A percentile compares a stretch with the other conserved stretches of the same genome.
These are phyloP conservation scores for Saccharum hybrid DNA, from an alignment of 202 grass and related monocot genomes.

Conservation along the genomic window DNA sequence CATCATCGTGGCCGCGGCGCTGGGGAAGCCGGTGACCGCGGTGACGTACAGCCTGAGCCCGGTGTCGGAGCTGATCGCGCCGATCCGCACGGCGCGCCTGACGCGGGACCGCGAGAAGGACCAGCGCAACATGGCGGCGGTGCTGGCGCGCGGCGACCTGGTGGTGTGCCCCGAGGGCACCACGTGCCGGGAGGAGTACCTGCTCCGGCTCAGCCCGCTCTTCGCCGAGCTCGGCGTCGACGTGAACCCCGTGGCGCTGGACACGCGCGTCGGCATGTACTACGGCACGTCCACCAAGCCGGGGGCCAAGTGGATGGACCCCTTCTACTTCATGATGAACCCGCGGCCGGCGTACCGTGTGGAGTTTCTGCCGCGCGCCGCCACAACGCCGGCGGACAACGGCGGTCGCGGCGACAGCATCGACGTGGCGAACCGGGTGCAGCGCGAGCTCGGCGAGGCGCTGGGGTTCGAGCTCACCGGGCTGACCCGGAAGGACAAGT, in stretches of 20 bases:
- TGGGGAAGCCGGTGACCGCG: constrained; percentile 49
- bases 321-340: constrained; percentile 71
- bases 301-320: constrained; percentile 69
- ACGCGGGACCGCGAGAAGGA: constrained; percentile 60
- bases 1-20: constrained; percentile 44
- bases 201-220: constrained; percentile 73
- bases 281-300: constrained; percentile 69
- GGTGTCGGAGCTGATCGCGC: constrained; percentile 65
- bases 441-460: constrained; percentile 53
- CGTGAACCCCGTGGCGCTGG: constrained; percentile 62
- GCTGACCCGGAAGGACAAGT: constrained; percentile 72
- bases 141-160: constrained; percentile 52
- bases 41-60: constrained; percentile 76
- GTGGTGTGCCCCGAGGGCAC: constrained; percentile 74
- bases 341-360: constrained; percentile 58
- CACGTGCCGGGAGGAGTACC: constrained; percentile 60
- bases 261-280: constrained; percentile 59
- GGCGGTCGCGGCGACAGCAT: constrained; percentile 35
- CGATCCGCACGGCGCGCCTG: constrained; percentile 58
- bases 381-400: background rate
- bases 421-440: constrained; percentile 63
- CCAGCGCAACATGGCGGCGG: constrained; percentile 54
- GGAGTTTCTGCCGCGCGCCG: constrained; percentile 46
- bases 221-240: constrained; percentile 64
- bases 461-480: constrained; percentile 61